Percentiles rank a stretch among this genome's conserved stretches.
phyloP scores from a whole-genome alignment of 225 moss, liverwort and hornwort genomes.

The Rhytidiadelphus loreus region DNA sequence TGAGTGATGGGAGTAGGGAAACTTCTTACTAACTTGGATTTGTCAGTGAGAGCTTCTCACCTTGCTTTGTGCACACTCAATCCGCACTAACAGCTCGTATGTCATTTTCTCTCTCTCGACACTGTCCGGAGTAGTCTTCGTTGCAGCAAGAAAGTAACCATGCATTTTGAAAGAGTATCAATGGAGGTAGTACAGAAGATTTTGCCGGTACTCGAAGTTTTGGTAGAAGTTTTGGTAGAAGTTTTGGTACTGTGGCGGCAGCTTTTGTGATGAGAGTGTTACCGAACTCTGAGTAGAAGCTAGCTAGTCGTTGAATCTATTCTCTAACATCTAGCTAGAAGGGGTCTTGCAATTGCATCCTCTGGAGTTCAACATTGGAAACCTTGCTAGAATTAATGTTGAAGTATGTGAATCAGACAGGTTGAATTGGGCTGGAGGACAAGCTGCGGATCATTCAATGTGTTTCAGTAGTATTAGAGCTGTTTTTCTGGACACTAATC shows the following conservation, averaged over 20 bases:
- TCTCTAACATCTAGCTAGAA: no score
- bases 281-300: neutral
- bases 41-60: neutral
- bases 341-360: neutral
- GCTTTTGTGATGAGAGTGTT: neutral
- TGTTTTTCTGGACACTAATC: conserved; percentile 38
- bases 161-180: neutral
- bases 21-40: neutral
- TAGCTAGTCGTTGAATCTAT: no score
- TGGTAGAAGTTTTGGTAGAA: no score
- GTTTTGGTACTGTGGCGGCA: neutral
- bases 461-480: conserved; percentile 33
- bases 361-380: neutral
- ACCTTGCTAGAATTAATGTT: neutral
- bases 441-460: neutral
- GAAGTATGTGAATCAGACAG: neutral
- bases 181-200: no score
- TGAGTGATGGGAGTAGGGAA: neutral
- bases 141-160: neutral
- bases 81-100: neutral
- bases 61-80: neutral
- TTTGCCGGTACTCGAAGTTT: neutral
- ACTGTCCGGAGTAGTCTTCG: neutral
- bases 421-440: neutral
- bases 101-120: neutral